Base-by-base conservation (phyloP, 768 basidiomycete genomes). In the Clitopilus hobsonii region DNA sequence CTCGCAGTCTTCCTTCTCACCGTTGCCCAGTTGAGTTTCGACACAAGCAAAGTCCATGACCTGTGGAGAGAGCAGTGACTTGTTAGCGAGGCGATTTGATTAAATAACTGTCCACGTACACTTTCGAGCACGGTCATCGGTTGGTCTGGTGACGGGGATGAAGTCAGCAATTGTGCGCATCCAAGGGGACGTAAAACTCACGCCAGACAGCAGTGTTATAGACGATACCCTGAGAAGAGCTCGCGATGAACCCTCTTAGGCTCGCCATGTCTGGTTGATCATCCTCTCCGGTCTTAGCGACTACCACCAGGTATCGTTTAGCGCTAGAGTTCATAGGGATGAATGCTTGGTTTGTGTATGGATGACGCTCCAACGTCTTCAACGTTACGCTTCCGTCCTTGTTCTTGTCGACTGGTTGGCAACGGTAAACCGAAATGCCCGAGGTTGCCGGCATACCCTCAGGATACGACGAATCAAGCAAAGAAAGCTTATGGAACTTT, bases 401-500 rank as follows among this genome's bases (percentile, higher is more conserved):
- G 7, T 74, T 71, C 26, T 88, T 74, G 29, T 71, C 72, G 24
- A 73, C 63, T 29, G 71, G 86, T 49, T 85, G 80, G 66, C 91
- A 91, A 38, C 92, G 76, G 70, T 92, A 99, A 16, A 98, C 84
- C 0, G 92, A 91, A 36, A 98, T 75, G 5, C 84, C 89, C 5
- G 82, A 65, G 1, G 82, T 83, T 2, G 87, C 92, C 1, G 73
- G 75, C 2, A 71, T 58, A 11, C 68, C 78, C 1, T 69, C 62
- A 0, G 89, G 83, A 68, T 95, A 97, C 5, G 81, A 83, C 3
- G 81, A 79, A 11, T 73, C 70, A 26, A 91, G 71, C n/a, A 85
- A 75, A 2, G 91, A 81, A 29, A 98, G 79, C 66, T 94, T 91
- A 74, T 98, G 94, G 72, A 89, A 98, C 70, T 99, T 99, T 62